phyloP scores from a whole-genome alignment of 352 stramenopile species.

The Globisporangium mamillatum region DNA sequence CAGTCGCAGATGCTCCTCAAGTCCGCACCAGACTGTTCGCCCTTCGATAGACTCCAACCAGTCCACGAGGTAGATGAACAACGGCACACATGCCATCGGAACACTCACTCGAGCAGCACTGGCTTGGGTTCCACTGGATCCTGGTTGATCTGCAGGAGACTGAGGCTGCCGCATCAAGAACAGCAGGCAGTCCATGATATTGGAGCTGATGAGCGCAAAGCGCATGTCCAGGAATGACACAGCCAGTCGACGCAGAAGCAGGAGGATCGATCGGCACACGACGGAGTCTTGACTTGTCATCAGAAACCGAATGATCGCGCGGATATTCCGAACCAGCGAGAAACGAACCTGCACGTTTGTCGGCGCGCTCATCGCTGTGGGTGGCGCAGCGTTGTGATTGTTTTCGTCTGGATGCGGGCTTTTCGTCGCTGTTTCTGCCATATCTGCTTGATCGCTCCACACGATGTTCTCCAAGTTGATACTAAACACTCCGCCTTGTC shows the following conservation, averaged over 20 bases:
- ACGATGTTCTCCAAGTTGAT: constrained; percentile 81
- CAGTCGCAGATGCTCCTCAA: constrained; percentile 72
- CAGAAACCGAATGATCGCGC: constrained; percentile 60
- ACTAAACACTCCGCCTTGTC: constrained; percentile 66
- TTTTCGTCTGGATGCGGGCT: constrained; percentile 25
- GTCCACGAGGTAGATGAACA: constrained; percentile 74
- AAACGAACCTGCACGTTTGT: constrained; percentile 64
- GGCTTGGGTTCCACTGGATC: neutral
- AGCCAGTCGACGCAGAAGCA: constrained; percentile 52
- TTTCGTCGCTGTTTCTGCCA: constrained; percentile 11
- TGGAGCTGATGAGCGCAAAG: constrained; percentile 74
- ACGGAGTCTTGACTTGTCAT: constrained; percentile 50
- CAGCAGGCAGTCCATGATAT: constrained; percentile 69
- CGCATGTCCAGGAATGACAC: constrained; percentile 74
- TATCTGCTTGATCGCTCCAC: constrained; percentile 63
- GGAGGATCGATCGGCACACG: constrained; percentile 49
- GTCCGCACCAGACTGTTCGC: constrained; percentile 77
- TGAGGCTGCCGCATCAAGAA: constrained; percentile 43
- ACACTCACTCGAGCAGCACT: constrained; percentile 19
- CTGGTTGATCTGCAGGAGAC: neutral
- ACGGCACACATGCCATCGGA: constrained; percentile 52
- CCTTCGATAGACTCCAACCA: constrained; percentile 84
- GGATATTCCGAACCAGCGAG: constrained; percentile 65
- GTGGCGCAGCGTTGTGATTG: constrained; percentile 6
- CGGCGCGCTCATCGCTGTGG: constrained; percentile 28